Evolutionary conservation across 805 yeast genomes (phyloP).

Genomic region (Yarrowia sp.): DNA sequence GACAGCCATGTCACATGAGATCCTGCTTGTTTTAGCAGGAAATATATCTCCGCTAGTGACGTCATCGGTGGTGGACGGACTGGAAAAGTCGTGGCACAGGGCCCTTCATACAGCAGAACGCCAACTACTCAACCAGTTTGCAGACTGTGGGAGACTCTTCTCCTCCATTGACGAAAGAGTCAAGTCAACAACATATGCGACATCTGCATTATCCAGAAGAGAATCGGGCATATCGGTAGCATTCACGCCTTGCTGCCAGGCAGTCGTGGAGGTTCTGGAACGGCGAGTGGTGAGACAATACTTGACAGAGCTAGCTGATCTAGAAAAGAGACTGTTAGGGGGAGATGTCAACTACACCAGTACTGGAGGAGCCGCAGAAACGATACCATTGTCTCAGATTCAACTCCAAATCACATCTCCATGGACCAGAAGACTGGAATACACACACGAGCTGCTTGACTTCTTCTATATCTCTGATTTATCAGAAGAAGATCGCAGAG

Average conservation of each 20-base stretch:
- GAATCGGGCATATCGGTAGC: slow-evolving; percentile 27
- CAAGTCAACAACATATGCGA: slow-evolving; percentile 3
- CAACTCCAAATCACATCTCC: neutral
- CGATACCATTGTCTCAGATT: slow-evolving; percentile 9
- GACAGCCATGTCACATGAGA: slow-evolving; percentile 32
- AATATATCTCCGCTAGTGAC: slow-evolving; percentile 27
- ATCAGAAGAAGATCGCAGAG: neutral
- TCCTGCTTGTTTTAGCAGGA: slow-evolving; percentile 32
- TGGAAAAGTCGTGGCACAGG: slow-evolving; percentile 2
- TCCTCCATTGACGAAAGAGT: slow-evolving; percentile 18
- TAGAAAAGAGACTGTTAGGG: slow-evolving; percentile 26
- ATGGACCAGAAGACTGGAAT: slow-evolving; percentile 1
- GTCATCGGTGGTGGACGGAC: neutral
- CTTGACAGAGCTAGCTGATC: slow-evolving; percentile 22
- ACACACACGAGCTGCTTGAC: slow-evolving; percentile 1
- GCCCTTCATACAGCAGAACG: slow-evolving; percentile 30
- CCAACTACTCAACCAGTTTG: slow-evolving; percentile 27
- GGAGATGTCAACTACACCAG: slow-evolving; percentile 27
- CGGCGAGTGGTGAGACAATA: slow-evolving; percentile 4
- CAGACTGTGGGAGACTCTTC: slow-evolving; percentile 29
- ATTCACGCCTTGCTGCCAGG: slow-evolving; percentile 26
- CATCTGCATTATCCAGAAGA: slow-evolving; percentile 12
- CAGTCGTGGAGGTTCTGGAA: slow-evolving; percentile 1
- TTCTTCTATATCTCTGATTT: slow-evolving; percentile 3
- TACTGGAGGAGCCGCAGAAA: slow-evolving; percentile 8